Conservation (phyloP, 2,329 filamentous ascomycete genomes). For the Colletotrichum destructivum region DNA sequence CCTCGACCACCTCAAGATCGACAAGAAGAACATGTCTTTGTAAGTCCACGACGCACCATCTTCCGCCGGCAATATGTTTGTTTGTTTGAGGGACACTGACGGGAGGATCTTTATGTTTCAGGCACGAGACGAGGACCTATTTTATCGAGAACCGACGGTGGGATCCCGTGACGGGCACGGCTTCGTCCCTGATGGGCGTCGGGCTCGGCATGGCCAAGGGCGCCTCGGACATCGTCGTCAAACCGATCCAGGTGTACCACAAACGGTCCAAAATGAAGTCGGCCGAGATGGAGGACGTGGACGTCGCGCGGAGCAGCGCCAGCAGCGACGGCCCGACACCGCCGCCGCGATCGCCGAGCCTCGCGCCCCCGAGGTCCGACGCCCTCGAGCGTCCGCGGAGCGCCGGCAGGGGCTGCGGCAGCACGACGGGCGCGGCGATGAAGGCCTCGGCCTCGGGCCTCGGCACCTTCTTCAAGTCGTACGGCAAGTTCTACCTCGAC, state of each 20-base stretch:
- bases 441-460: conserved; percentile 42
- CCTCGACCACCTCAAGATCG: conserved; percentile 65
- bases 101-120: conserved; percentile 40
- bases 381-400: conserved; percentile 6
- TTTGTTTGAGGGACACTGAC: too few species aligned
- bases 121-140: conserved; percentile 58
- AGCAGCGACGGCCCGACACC: not conserved
- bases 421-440: conserved; percentile 26
- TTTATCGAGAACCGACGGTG: conserved; percentile 53
- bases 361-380: conserved; percentile 13
- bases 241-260: conserved; percentile 41
- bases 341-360: conserved; percentile 1
- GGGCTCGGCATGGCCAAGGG: conserved; percentile 38
- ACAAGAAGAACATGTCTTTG: conserved; percentile 28
- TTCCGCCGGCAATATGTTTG: not conserved
- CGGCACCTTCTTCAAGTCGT: conserved; percentile 57
- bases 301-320: conserved; percentile 2
- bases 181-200: conserved; percentile 42
- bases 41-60: not conserved
- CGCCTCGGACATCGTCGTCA: conserved; percentile 42
- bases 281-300: conserved; percentile 6
- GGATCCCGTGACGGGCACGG: conserved; percentile 50
- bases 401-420: conserved; percentile 4
- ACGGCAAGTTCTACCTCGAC: conserved; percentile 58
- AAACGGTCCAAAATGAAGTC: conserved; percentile 12